phyloP scores from a whole-genome alignment of 148 eudicot species.

The Rhododendron simsii region DNA sequence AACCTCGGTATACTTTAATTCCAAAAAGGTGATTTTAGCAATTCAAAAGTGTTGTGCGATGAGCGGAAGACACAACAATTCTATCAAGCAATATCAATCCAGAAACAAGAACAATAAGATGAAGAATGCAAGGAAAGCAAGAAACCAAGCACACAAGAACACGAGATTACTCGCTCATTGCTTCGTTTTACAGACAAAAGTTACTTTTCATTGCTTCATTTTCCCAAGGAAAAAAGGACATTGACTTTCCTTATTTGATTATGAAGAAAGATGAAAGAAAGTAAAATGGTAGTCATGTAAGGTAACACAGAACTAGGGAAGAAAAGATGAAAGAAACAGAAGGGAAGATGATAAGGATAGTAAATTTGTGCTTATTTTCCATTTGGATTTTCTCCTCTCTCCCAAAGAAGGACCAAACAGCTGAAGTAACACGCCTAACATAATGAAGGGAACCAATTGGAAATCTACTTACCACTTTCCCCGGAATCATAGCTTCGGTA shows the following conservation, averaged over 20 bases:
- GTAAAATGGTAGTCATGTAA: too few relatives aligned
- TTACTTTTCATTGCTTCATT: background rate
- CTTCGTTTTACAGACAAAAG: too few relatives aligned
- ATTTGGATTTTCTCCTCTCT: background rate
- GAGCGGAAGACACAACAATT: too few relatives aligned
- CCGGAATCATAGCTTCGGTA: constrained; percentile 34
- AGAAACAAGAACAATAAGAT: too few relatives aligned
- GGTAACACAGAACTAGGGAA: too few relatives aligned
- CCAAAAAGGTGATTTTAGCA: background rate
- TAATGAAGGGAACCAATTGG: background rate
- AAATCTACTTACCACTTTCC: constrained; percentile 21
- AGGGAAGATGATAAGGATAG: background rate
- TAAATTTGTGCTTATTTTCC: background rate
- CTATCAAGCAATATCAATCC: too few relatives aligned
- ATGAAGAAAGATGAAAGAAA: background rate
- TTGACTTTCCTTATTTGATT: background rate
- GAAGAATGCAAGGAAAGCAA: too few relatives aligned
- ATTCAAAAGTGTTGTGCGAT: too few relatives aligned
- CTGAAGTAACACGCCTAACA: background rate
- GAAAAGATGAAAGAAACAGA: background rate
- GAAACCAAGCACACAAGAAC: too few relatives aligned
- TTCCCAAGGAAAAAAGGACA: background rate
- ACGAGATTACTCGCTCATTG: too few relatives aligned
- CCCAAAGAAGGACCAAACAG: background rate
- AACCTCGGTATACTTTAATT: background rate